Evolutionary conservation across 1,284 basidiomycete species (phyloP), one percentile per base, ranked within the genome.

Genomic region (Ustilago bromivora): DNA sequence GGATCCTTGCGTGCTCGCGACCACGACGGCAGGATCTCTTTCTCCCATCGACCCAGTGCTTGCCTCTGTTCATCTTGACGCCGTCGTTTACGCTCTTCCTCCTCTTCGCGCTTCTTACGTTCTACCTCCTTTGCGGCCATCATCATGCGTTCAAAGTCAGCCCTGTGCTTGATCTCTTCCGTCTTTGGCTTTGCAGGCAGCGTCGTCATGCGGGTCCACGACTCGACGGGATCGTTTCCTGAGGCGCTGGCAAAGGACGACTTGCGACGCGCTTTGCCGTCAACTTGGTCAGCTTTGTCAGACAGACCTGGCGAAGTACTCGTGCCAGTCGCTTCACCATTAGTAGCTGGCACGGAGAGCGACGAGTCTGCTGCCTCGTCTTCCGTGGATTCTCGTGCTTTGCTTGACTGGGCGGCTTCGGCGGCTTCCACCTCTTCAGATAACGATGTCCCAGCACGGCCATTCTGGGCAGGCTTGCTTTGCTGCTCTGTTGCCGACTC

Each of bases 111-210:
- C 59, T 69, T 70, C 47, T 79, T 79, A 15, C 63, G 66, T 57
- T 84, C 82, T 3, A 38, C 41, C 11, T 72, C 69, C 46, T 82
- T 82, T 13, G 76, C 77, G 19, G 40, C 55, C 82, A 90, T 91
- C 95, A 98, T 98, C 94, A 98, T 96, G 49, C 89, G 87, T 83
- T 94, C 91, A 94, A 95, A 98, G 82, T 93, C 93, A 34, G 92
- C 91, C 83, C 94, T 88, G 87, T 98, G 95, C 76, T 91, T 92
- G 65, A 89, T 87, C 84, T 97, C 95, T 86, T 97, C 95, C 57
- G 89, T 86, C 65, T 90, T 91, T 61, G 88, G 88, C 85, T 97
- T 97, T 10, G 95, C 95, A 19, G 95, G 95, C 10, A 97, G 88
- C 85, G 92, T 93, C 6, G 90, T 88, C 19, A 94, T 94, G 31